These are phyloP conservation scores for Sclerotinia subarctica DNA, from an alignment of 2,329 filamentous ascomycete species.

Conservation along the genomic window DNA sequence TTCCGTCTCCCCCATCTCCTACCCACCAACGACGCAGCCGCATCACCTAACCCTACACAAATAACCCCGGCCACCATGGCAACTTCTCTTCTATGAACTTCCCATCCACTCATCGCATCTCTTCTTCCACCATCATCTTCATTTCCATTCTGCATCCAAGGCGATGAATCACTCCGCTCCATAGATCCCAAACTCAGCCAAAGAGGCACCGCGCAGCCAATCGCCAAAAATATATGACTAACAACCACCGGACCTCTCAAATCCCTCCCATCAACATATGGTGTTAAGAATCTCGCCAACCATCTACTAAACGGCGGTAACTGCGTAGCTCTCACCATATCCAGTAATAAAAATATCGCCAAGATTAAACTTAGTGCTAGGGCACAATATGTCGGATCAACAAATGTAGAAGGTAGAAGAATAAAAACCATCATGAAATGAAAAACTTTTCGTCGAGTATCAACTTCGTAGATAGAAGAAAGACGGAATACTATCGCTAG, in stretches of 20 bases:
- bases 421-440: constrained; percentile 98
- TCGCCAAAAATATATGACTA: constrained; percentile 90
- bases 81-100: constrained; percentile 68
- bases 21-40: constrained; percentile 86
- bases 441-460: constrained; percentile 94
- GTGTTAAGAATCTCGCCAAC: constrained; percentile 80
- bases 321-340: constrained; percentile 85
- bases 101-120: constrained; percentile 67
- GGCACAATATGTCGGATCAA: constrained; percentile 81
- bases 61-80: constrained; percentile 91
- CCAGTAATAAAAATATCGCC: constrained; percentile 81
- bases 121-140: constrained; percentile 39
- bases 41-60: constrained; percentile 93
- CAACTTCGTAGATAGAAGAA: constrained; percentile 78
- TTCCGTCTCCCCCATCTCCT: constrained; percentile 81
- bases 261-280: constrained; percentile 92
- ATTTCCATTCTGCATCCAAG: constrained; percentile 7
- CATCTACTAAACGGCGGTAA: constrained; percentile 85
- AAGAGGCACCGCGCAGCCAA: constrained; percentile 90
- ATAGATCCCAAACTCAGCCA: constrained; percentile 81
- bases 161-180: constrained; percentile 43
- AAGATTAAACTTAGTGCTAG: constrained; percentile 78
- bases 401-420: constrained; percentile 80
- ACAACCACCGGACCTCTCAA: constrained; percentile 92
- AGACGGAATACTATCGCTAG: constrained; percentile 72